Base-by-base conservation (phyloP, 1,284 basidiomycete genomes). In the Microbotryum intermedium region DNA sequence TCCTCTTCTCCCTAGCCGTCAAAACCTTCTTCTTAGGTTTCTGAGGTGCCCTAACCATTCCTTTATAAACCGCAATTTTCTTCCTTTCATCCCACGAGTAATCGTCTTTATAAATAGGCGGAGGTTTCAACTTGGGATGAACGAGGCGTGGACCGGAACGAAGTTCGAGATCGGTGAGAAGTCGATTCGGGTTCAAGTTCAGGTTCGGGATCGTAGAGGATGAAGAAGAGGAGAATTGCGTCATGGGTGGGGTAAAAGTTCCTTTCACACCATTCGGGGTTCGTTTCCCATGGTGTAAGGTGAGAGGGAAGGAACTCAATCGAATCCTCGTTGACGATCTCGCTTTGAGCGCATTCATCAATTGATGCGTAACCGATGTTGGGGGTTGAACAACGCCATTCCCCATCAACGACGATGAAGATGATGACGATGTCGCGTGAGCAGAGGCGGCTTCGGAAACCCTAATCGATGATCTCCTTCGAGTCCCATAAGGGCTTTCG, bases 71-170 rank as follows among this genome's bases (percentile, higher is more conserved):
- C 23, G 57, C 58, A 8, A 28, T 5, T 29, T 54, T 57, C 28
- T 45, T 55, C 29, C 34, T 55, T 9, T 16, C 3, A 45, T 68
- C 63, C 61, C 59, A 68, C 0, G 6, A 16, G 61, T 68, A 68
- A 23, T 64, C 53, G 21, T 56, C 23, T 0, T 9, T 21, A 57
- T 68, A 68, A 18, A 57, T 59, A 1, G 59, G 59, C 10, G 66
- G 66, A 6, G 66, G 66, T 18, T 34, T 20, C 26, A 68, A 58
- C 34, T 59, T 60, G 1, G 64, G 61, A 30, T 68, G 66, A 4
- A 66, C 50, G 23, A 66, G 49, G 4, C 66, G 66, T 16, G 61
- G 57, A 8, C 58, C 43, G 18, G 6, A n/a, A 10, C 66, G 66
- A 10, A 65, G 29, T 4, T 67, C 65, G 30, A 55, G 21, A 9